Evolutionary conservation across 1,139 yeast genomes (phyloP).

Genomic region (Taphrina pruni): DNA sequence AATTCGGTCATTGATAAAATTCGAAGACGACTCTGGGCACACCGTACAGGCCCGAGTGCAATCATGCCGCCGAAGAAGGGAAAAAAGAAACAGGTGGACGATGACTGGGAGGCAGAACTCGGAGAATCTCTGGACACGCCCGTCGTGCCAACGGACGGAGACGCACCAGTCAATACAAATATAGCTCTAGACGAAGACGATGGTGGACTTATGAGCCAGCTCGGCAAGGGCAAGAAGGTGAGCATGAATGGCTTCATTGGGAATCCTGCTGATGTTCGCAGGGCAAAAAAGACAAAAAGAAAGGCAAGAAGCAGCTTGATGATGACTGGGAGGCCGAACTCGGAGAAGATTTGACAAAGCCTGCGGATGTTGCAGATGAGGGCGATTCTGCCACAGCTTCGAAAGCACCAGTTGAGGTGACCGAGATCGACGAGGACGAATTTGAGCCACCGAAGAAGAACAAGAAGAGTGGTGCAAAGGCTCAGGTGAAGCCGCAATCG

Average conservation of each 20-base stretch:
- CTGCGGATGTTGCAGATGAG: slow-evolving; percentile 20
- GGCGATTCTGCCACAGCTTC: slow-evolving; percentile 14
- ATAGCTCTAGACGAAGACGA: slow-evolving; percentile 30
- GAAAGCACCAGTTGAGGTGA: slow-evolving; percentile 19
- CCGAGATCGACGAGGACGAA: slow-evolving; percentile 20
- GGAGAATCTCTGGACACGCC: slow-evolving; percentile 41
- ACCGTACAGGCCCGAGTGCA: not conserved
- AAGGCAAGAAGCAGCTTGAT: slow-evolving; percentile 38
- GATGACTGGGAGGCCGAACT: slow-evolving; percentile 44
- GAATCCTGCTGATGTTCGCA: not conserved
- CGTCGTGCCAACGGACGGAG: slow-evolving; percentile 10
- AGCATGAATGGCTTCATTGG: not conserved
- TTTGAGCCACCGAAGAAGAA: slow-evolving; percentile 35
- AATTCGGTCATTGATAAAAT: not conserved
- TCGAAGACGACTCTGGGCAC: not conserved
- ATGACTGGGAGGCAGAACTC: slow-evolving; percentile 44
- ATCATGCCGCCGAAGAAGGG: slow-evolving; percentile 43
- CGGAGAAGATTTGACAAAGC: slow-evolving; percentile 42
- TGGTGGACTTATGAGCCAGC: slow-evolving; percentile 37
- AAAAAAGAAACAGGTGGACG: slow-evolving; percentile 41
- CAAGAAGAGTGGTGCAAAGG: slow-evolving; percentile 36
- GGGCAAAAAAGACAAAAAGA: slow-evolving; percentile 42
- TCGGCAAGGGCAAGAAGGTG: slow-evolving; percentile 32
- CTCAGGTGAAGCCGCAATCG: slow-evolving; percentile 1
- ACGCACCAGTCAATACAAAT: slow-evolving; percentile 10